Base-by-base conservation (phyloP, 208 protist species). In the Trypanosomatidae sp. region DNA sequence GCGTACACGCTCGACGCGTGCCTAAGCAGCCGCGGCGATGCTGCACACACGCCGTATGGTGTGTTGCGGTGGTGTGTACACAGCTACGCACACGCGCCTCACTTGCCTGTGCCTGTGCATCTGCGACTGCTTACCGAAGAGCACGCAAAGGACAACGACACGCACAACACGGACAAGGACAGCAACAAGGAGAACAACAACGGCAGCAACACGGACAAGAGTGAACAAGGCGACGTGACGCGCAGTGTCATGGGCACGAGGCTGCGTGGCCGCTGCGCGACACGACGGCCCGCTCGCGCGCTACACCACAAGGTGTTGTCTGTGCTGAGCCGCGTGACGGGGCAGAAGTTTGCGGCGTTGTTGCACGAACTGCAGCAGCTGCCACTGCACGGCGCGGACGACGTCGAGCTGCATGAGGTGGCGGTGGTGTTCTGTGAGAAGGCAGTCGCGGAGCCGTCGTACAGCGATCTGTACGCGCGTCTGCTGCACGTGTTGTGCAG, bases 401-500 rank as follows among this genome's bases (percentile, higher is more conserved):
- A 88, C 43, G 43, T n/a, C 6, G 75, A 92, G 67, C 66, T 92
- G 57, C 61, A 70, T 45, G 73, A 92, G 48, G 55, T 92, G 15
- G 80, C 81, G 30, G 72, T 76, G 48, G 61, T 92, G 21, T 68
- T 92, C 48, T 89, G 87, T 56, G 71, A 92, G 41, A 92, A 92
- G 59, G 75, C 84, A 3, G 65, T 88, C 15, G 63, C 79, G 56
- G 79, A 92, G 68, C 73, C 72, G 11, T 61, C 73, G 41, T 92
- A 84, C 67, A 79, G 66, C 33, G 66, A 54, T 6, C 45, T 92
- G 0, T 92, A 92, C 58, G 66, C 84, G 18, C 69, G 59, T 1
- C 71, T 92, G 33, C 66, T 77, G 19, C 50, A 61, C 26, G 77
- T 79, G 37, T 42, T 92, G 33, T 81, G 72, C 59, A 48, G 38